Evolutionary conservation across 192 early-diverging fungal species (phyloP).

Genomic region (Neocallimastix lanati): DNA sequence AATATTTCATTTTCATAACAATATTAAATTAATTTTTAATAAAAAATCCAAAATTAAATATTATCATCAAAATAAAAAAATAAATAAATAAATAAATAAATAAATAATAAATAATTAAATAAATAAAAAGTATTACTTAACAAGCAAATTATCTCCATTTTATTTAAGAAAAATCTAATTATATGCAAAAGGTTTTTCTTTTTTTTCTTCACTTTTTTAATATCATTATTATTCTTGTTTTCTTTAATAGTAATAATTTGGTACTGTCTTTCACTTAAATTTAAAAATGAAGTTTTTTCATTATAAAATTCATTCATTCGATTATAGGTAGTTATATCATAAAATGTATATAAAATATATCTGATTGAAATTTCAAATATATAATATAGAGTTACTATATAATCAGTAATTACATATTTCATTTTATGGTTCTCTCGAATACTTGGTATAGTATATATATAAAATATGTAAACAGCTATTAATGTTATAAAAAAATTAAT

Average conservation of each 20-base stretch:
- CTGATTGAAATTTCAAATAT: not conserved
- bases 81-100: too few relatives aligned
- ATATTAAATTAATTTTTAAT: too few relatives aligned
- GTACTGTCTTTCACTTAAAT: not conserved
- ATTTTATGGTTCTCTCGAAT: not conserved
- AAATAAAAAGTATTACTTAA: not conserved
- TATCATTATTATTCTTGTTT: not conserved
- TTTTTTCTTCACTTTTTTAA: not conserved
- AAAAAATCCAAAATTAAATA: too few relatives aligned
- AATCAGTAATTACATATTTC: not conserved
- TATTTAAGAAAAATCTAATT: not conserved
- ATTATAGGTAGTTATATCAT: not conserved
- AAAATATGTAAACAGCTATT: not conserved
- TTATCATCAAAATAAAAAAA: too few relatives aligned
- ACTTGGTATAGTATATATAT: not conserved
- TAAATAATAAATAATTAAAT: too few relatives aligned
- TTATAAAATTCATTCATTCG: not conserved
- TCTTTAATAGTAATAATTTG: not conserved
- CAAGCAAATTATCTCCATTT: not conserved
- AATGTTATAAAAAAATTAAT: not conserved
- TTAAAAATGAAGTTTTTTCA: not conserved
- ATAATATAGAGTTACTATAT: not conserved
- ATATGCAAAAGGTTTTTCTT: not conserved
- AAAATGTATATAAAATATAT: not conserved
- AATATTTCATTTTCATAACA: too few relatives aligned